Percentiles rank a stretch among this genome's conserved stretches.
These are phyloP conservation scores for Dichomitus squalens DNA, from an alignment of 1,284 basidiomycete species.

Conservation along the genomic window DNA sequence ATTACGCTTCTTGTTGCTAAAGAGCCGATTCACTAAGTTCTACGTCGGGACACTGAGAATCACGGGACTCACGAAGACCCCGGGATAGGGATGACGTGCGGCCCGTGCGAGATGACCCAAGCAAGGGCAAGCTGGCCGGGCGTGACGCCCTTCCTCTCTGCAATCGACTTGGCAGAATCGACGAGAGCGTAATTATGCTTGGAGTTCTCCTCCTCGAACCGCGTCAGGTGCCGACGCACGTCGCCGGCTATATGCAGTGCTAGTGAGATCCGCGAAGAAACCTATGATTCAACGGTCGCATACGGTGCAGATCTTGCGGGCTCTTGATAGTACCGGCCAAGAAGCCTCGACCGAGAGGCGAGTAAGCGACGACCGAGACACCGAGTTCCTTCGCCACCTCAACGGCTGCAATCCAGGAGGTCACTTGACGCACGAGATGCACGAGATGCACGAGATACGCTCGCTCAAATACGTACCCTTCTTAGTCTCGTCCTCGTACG, in stretches of 20 bases:
- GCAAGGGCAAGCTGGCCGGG: constrained; percentile 63
- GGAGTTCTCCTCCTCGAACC: constrained; percentile 43
- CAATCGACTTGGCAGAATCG: constrained; percentile 46
- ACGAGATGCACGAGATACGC: not conserved
- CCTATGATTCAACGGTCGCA: not conserved
- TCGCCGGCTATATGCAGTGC: constrained; percentile 33
- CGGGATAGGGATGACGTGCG: constrained; percentile 55
- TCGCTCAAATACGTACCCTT: constrained; percentile 33
- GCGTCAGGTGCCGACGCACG: constrained; percentile 36
- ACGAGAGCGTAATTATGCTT: constrained; percentile 59
- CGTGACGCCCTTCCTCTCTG: constrained; percentile 50
- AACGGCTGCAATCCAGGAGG: constrained; percentile 33
- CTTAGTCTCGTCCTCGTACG: constrained; percentile 48
- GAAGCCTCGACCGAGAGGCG: constrained; percentile 59
- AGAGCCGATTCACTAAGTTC: constrained; percentile 36
- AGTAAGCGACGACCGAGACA: constrained; percentile 57
- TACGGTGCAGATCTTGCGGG: constrained; percentile 46
- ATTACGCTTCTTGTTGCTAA: constrained; percentile 39
- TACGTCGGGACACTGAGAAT: constrained; percentile 41
- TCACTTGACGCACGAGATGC: not conserved
- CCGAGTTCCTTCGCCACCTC: constrained; percentile 43
- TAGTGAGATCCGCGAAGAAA: constrained; percentile 16
- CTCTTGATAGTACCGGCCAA: constrained; percentile 52
- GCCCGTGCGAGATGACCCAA: constrained; percentile 54
- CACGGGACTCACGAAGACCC: constrained; percentile 48